These are phyloP conservation scores for Coemansia sp. DNA, from an alignment of 192 early-diverging fungal genomes.

Conservation along the genomic window DNA sequence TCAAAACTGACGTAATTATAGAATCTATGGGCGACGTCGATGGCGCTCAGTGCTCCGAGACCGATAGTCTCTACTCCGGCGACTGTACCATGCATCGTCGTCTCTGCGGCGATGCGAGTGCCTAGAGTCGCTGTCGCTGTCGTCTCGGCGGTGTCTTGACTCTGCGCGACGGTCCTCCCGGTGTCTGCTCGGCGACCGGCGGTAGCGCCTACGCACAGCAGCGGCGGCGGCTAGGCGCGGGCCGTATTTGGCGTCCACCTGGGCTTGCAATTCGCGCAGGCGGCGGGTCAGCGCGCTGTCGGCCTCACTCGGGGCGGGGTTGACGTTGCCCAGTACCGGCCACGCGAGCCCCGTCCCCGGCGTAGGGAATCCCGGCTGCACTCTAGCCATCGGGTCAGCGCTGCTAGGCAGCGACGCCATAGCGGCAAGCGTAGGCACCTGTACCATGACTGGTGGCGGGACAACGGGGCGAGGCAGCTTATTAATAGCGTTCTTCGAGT, in stretches of 20 bases:
- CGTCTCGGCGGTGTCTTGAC: neutral
- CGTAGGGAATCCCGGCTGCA: neutral
- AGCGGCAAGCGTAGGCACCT: constrained; percentile 38
- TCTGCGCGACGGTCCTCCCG: neutral
- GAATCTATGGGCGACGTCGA: constrained; percentile 10
- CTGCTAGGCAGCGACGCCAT: constrained; percentile 33
- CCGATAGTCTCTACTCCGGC: constrained; percentile 11
- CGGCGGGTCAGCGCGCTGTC: neutral
- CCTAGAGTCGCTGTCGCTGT: neutral
- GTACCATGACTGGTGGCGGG: neutral
- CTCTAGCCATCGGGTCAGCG: constrained; percentile 19
- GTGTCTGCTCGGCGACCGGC: constrained; percentile 14
- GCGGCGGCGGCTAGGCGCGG: neutral
- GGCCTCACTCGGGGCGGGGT: neutral
- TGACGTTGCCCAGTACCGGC: constrained; percentile 38
- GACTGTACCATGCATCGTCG: constrained; percentile 1
- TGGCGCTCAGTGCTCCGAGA: constrained; percentile 31
- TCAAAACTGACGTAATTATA: no score
- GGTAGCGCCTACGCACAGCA: neutral
- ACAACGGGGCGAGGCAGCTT: constrained; percentile 45
- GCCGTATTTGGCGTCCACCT: constrained; percentile 26
- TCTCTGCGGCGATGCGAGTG: constrained; percentile 15
- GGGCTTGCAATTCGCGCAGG: constrained; percentile 23
- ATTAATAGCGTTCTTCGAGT: constrained; percentile 77
- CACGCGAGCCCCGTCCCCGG: constrained; percentile 27